phyloP scores from a whole-genome alignment of 2,329 filamentous ascomycete genomes.

The Fonsecaea pugnacius region DNA sequence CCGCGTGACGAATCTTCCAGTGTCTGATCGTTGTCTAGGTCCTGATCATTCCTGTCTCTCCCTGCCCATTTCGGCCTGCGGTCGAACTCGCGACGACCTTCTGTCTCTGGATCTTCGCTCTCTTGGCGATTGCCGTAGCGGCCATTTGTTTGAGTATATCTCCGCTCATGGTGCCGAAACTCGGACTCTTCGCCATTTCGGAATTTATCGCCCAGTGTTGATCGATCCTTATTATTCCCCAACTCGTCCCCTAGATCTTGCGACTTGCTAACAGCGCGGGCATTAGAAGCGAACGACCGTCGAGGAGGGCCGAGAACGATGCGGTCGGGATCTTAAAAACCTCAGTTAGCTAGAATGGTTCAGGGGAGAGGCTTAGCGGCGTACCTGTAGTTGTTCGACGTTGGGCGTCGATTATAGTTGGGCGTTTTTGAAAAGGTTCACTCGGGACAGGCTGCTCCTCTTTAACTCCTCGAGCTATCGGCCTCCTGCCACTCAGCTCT shows the following conservation, averaged over 20 bases:
- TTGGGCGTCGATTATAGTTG: slow-evolving; percentile 50
- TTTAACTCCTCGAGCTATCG: slow-evolving; percentile 27
- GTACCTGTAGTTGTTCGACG: slow-evolving; percentile 56
- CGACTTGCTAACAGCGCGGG: slow-evolving; percentile 54
- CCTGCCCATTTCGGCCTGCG: slow-evolving; percentile 34
- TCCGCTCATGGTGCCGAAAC: slow-evolving; percentile 14
- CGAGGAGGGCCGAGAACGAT: slow-evolving; percentile 84
- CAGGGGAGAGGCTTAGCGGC: slow-evolving; percentile 39
- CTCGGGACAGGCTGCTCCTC: slow-evolving; percentile 30
- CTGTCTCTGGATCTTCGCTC: slow-evolving; percentile 25
- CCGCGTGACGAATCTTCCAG: slow-evolving; percentile 25
- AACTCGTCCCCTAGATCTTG: slow-evolving; percentile 24
- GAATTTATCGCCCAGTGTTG: slow-evolving; percentile 22
- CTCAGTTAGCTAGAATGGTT: slow-evolving; percentile 36
- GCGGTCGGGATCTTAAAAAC: slow-evolving; percentile 64
- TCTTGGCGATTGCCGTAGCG: slow-evolving; percentile 27
- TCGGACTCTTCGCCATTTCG: slow-evolving; percentile 26
- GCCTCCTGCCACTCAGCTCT: slow-evolving; percentile 44
- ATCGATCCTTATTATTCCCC: slow-evolving; percentile 15
- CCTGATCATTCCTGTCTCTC: slow-evolving; percentile 33
- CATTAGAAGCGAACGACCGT: slow-evolving; percentile 74
- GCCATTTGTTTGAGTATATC: slow-evolving; percentile 29
- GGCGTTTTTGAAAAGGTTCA: slow-evolving; percentile 40
- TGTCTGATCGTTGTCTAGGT: slow-evolving; percentile 26
- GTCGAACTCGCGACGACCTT: slow-evolving; percentile 33